Evolutionary conservation across 352 stramenopile genomes (phyloP).

Genomic region (Paralagenidium karlingii): DNA sequence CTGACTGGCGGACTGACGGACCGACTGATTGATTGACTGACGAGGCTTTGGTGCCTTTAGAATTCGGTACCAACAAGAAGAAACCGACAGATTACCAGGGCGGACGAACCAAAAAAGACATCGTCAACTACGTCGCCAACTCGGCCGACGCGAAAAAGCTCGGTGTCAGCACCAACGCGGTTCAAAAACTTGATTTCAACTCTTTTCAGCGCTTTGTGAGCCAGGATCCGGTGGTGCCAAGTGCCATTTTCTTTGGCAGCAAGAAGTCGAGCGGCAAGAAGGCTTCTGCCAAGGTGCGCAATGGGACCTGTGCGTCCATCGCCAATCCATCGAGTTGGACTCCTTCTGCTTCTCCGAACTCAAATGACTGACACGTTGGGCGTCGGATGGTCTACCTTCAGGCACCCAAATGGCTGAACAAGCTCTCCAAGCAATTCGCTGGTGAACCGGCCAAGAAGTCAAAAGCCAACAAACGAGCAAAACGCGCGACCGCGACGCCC

Average conservation of each 20-base stretch:
- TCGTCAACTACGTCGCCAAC: conserved; percentile 61
- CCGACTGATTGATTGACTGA: no score
- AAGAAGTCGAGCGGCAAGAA: conserved; percentile 26
- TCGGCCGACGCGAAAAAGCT: conserved; percentile 58
- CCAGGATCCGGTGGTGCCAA: conserved; percentile 26
- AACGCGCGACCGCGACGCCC: no score
- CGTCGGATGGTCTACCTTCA: no score
- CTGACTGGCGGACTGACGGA: no score
- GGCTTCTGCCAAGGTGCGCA: conserved; percentile 2
- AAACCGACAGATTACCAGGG: conserved; percentile 59
- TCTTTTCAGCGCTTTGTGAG: conserved; percentile 45
- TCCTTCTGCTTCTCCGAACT: no score
- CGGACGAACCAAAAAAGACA: conserved; percentile 40
- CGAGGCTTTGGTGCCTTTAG: conserved; percentile 5
- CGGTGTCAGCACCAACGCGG: conserved; percentile 28
- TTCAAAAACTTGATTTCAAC: conserved; percentile 32
- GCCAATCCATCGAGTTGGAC: no score
- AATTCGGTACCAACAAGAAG: conserved; percentile 75
- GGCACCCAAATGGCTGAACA: conserved; percentile 36
- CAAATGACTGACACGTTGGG: no score
- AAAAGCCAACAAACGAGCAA: conserved; percentile 41
- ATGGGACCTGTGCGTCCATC: no score
- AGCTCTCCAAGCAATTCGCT: conserved; percentile 41
- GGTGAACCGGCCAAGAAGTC: conserved; percentile 30
- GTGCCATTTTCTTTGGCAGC: conserved; percentile 57